Evolutionary conservation across 768 basidiomycete species (phyloP).

Genomic region (Neoboletus subvelutipes): DNA sequence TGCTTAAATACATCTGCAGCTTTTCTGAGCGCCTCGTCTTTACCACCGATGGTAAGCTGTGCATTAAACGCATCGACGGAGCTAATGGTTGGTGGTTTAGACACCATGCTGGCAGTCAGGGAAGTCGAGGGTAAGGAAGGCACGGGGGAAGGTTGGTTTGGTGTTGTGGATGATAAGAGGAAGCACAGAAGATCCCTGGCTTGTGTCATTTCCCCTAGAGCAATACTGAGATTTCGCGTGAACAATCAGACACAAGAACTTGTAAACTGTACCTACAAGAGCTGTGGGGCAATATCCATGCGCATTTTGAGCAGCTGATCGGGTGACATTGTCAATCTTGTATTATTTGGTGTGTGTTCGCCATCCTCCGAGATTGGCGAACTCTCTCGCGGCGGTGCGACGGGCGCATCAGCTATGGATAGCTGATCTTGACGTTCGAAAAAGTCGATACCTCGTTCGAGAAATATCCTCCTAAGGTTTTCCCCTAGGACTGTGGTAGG

Average conservation of each 20-base stretch:
- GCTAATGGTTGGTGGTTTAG: slow-evolving; percentile 61
- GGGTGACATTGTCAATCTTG: slow-evolving; percentile 55
- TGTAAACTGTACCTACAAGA: slow-evolving; percentile 54
- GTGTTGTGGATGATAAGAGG: slow-evolving; percentile 46
- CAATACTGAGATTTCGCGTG: slow-evolving; percentile 47
- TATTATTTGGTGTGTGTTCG: slow-evolving; percentile 30
- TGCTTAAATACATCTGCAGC: slow-evolving; percentile 69
- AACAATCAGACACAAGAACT: slow-evolving; percentile 5
- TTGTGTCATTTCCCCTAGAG: slow-evolving; percentile 76
- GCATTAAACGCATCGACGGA: slow-evolving; percentile 73
- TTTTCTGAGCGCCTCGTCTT: slow-evolving; percentile 76
- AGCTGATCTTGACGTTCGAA: slow-evolving; percentile 53
- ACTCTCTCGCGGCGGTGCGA: slow-evolving; percentile 28
- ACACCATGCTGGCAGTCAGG: slow-evolving; percentile 62
- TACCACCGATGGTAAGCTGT: slow-evolving; percentile 71
- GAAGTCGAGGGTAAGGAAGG: slow-evolving; percentile 32
- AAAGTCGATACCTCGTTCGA: slow-evolving; percentile 73
- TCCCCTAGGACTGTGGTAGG: slow-evolving; percentile 59
- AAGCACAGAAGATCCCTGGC: slow-evolving; percentile 68
- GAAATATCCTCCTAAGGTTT: slow-evolving; percentile 66
- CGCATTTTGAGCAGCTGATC: slow-evolving; percentile 78
- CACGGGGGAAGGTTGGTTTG: slow-evolving; percentile 34
- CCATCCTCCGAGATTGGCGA: slow-evolving; percentile 29
- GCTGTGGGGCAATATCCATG: slow-evolving; percentile 63
- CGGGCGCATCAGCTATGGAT: slow-evolving; percentile 16